Conservation (phyloP, 345 rosid genomes). For the Arabis alpina region DNA sequence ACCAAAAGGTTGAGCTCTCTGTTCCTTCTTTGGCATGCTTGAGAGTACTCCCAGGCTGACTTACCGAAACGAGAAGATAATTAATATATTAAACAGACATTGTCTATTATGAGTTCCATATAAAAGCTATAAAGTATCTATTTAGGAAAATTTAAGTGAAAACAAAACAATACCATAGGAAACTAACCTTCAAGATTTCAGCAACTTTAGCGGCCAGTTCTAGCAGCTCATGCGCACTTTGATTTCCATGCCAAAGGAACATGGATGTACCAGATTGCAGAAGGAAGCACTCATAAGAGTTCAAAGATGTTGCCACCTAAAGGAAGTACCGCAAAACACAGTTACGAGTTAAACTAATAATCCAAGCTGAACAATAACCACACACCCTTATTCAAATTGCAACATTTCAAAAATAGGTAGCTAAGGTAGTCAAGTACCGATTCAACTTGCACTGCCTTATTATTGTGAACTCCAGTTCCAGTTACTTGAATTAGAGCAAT, state of each 20-base stretch:
- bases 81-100: not conserved
- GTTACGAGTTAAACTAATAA: conserved; percentile 5
- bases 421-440: conserved; percentile 53
- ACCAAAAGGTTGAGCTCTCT: conserved; percentile 96
- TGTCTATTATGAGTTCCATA: not conserved
- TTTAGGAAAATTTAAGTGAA: not conserved
- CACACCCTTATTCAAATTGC: conserved; percentile 6
- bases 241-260: conserved; percentile 95
- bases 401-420: not conserved
- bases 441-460: conserved; percentile 86
- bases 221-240: conserved; percentile 91
- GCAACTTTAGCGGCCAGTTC: conserved; percentile 82
- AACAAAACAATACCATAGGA: not conserved
- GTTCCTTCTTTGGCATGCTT: conserved; percentile 99
- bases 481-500: conserved; percentile 81
- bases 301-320: conserved; percentile 86
- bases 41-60: conserved; percentile 83
- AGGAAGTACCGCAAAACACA: conserved; percentile 21
- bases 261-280: conserved; percentile 93
- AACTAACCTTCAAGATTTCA: conserved; percentile 80
- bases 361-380: conserved; percentile 5
- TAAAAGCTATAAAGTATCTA: conserved; percentile 1
- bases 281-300: conserved; percentile 85
- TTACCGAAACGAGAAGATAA: conserved; percentile 25
- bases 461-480: conserved; percentile 77